Conservation (phyloP, 2,329 filamentous ascomycete species). For the Talaromyces sp. region DNA sequence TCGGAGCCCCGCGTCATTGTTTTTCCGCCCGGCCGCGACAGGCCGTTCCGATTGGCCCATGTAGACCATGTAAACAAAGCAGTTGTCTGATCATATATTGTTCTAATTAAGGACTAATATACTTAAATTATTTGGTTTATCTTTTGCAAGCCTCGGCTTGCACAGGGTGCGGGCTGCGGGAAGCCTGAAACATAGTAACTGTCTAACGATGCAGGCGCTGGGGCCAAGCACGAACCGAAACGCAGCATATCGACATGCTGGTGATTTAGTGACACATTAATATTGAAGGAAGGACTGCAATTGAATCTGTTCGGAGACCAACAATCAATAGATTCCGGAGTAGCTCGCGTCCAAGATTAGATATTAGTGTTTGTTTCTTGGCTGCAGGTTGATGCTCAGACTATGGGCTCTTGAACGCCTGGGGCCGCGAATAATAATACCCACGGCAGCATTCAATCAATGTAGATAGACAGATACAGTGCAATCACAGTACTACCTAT, state of each 20-base stretch:
- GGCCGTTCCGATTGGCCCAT: constrained; percentile 4
- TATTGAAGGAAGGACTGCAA: not conserved
- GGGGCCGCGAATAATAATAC: not conserved
- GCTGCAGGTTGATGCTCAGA: not conserved
- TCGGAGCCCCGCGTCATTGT: constrained; percentile 3
- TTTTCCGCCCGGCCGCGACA: constrained; percentile 1
- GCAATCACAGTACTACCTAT: no score
- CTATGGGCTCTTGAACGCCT: not conserved
- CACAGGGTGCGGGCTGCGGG: no score
- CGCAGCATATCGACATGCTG: not conserved
- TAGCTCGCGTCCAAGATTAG: not conserved
- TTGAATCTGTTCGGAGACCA: not conserved
- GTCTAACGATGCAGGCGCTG: not conserved
- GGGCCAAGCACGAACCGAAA: not conserved
- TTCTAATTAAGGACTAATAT: no score
- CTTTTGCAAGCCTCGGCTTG: not conserved
- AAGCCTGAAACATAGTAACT: not conserved
- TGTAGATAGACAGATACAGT: not conserved
- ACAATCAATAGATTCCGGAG: not conserved
- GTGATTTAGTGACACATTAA: no score
- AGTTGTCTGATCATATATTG: no score
- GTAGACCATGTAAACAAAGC: not conserved
- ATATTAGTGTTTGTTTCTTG: not conserved
- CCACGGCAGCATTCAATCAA: not conserved
- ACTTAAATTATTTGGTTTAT: no score